phyloP scores from a whole-genome alignment of 768 basidiomycete species.

The Lentinula sp. region DNA sequence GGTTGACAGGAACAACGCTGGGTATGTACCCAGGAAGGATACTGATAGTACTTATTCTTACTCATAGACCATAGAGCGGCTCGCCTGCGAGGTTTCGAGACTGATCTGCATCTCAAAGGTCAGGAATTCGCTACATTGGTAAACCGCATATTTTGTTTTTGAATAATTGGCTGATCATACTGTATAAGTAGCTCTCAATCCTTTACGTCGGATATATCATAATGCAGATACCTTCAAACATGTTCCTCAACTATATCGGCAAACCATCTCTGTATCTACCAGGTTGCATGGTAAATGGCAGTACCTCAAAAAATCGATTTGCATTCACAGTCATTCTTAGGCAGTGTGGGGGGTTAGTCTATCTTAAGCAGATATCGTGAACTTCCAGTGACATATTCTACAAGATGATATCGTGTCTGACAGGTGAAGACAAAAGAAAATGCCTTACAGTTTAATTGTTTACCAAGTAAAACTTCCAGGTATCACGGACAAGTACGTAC shows the following conservation, averaged over 20 bases:
- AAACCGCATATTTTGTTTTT: slow-evolving; percentile 23
- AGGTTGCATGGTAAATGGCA: slow-evolving; percentile 30
- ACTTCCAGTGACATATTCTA: slow-evolving; percentile 19
- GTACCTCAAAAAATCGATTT: background rate
- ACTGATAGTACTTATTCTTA: background rate
- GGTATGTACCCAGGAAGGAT: slow-evolving; percentile 30
- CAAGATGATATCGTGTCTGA: slow-evolving; percentile 41
- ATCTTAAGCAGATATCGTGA: slow-evolving; percentile 11
- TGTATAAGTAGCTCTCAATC: background rate
- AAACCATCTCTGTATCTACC: slow-evolving; percentile 51
- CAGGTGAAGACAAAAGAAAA: slow-evolving; percentile 18
- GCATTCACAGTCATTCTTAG: background rate
- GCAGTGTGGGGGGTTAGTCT: background rate
- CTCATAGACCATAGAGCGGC: slow-evolving; percentile 44
- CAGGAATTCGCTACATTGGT: slow-evolving; percentile 59
- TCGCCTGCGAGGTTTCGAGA: slow-evolving; percentile 63
- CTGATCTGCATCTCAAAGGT: slow-evolving; percentile 55
- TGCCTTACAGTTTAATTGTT: background rate
- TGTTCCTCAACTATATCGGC: slow-evolving; percentile 50
- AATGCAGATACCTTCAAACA: slow-evolving; percentile 63
- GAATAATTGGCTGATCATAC: background rate
- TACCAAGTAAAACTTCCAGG: slow-evolving; percentile 8
- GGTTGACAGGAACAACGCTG: slow-evolving; percentile 75
- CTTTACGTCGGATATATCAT: slow-evolving; percentile 49
- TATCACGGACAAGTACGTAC: slow-evolving; percentile 21